Conservation (phyloP, 768 basidiomycete species). For the Termitomyces bulborhizus region DNA sequence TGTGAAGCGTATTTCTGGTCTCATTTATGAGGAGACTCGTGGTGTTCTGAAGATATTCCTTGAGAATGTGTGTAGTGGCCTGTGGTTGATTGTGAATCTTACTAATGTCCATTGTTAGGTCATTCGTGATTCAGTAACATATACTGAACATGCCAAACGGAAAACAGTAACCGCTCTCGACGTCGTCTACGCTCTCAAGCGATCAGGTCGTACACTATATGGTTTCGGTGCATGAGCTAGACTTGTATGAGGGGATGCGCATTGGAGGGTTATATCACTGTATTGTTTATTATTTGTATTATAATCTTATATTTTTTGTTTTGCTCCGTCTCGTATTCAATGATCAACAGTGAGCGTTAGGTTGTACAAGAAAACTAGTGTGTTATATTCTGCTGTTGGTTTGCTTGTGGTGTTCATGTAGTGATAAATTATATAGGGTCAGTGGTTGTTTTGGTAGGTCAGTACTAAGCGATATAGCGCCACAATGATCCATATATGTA, state of each 20-base stretch:
- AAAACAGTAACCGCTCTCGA: conserved; percentile 95
- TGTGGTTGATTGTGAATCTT: background rate
- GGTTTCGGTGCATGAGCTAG: conserved; percentile 78
- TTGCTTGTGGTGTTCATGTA: too few relatives aligned
- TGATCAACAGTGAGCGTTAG: too few relatives aligned
- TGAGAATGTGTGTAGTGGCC: background rate
- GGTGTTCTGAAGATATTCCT: conserved; percentile 8
- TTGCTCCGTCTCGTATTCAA: too few relatives aligned
- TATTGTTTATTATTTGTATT: conserved; percentile 18
- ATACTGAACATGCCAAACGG: conserved; percentile 88
- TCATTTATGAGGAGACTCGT: conserved; percentile 5
- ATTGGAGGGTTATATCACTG: conserved; percentile 8
- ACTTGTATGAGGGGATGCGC: background rate
- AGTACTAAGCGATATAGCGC: too few relatives aligned
- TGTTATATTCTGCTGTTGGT: too few relatives aligned
- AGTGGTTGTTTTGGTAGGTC: too few relatives aligned
- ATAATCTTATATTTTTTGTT: conserved; percentile 13
- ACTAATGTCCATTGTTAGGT: conserved; percentile 37
- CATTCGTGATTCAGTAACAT: conserved; percentile 95
- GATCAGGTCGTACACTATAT: conserved; percentile 84
- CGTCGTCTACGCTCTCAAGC: conserved; percentile 83
- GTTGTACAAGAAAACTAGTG: too few relatives aligned
- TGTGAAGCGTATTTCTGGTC: conserved; percentile 5
- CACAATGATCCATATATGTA: too few relatives aligned
- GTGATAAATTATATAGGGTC: too few relatives aligned